Conservation (phyloP, 352 stramenopile species). For the Pilasporangium apinafurcum region DNA sequence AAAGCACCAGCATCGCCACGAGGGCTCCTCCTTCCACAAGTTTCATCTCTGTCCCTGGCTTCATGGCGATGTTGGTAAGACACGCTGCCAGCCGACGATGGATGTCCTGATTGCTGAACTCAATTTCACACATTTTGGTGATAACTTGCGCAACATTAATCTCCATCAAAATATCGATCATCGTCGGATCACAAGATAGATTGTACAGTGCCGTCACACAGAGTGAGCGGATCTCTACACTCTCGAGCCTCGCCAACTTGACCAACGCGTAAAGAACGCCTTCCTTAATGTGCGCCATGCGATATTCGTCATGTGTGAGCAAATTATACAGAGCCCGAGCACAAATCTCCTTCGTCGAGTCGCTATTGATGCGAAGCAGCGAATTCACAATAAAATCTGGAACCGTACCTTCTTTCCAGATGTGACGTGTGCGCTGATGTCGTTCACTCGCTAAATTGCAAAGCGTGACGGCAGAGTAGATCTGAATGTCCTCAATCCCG, state of each 20-base stretch:
- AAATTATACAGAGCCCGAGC: constrained; percentile 82
- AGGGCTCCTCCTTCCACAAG: constrained; percentile 67
- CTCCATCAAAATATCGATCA: constrained; percentile 78
- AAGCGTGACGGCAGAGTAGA: constrained; percentile 82
- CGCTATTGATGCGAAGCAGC: constrained; percentile 83
- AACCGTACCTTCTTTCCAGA: constrained; percentile 84
- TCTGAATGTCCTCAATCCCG: constrained; percentile 83
- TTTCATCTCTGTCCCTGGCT: constrained; percentile 40
- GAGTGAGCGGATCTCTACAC: constrained; percentile 70
- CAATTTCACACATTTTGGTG: constrained; percentile 81
- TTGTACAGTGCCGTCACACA: constrained; percentile 84
- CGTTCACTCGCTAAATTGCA: constrained; percentile 80
- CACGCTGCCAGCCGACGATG: constrained; percentile 65
- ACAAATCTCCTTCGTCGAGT: constrained; percentile 87
- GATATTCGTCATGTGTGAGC: constrained; percentile 74
- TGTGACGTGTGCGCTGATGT: constrained; percentile 46
- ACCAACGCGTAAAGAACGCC: constrained; percentile 85
- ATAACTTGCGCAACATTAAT: constrained; percentile 82
- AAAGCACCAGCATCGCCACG: constrained; percentile 57
- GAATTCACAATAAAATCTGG: constrained; percentile 89
- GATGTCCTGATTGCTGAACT: constrained; percentile 79
- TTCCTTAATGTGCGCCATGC: constrained; percentile 79
- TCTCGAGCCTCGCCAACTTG: constrained; percentile 80
- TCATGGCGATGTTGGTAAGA: constrained; percentile 67
- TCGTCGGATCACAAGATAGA: constrained; percentile 59